These are phyloP conservation scores for Panicum hallii DNA, from an alignment of 202 grass and related monocot species.

Conservation along the genomic window DNA sequence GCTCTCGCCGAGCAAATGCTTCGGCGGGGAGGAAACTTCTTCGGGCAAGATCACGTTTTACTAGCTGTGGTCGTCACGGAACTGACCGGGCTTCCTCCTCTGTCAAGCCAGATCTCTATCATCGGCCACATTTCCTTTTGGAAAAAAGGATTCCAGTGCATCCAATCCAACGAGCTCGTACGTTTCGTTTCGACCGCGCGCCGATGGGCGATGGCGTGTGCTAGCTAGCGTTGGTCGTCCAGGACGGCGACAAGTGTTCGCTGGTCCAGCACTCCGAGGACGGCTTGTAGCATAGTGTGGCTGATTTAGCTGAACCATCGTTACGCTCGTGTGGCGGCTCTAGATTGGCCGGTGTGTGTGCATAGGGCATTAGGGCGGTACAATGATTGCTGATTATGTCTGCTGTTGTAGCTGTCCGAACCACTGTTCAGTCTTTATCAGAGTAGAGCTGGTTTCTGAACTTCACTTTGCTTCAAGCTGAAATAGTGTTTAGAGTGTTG, in stretches of 20 bases:
- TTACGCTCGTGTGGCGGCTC: background rate
- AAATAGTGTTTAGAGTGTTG: background rate
- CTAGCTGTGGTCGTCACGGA: background rate
- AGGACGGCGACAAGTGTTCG: background rate
- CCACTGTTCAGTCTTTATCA: background rate
- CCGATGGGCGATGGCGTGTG: too few species aligned
- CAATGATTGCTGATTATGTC: constrained; percentile 1
- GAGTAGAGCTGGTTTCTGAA: background rate
- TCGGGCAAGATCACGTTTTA: background rate
- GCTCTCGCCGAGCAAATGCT: background rate
- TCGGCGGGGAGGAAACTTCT: background rate
- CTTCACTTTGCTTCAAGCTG: background rate
- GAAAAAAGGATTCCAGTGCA: too few species aligned
- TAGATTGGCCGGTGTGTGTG: background rate
- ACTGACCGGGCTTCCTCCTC: background rate
- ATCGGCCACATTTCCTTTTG: background rate
- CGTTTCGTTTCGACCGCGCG: background rate
- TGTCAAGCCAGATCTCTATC: background rate
- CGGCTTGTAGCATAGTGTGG: background rate
- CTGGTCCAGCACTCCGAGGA: background rate
- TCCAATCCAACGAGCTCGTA: background rate
- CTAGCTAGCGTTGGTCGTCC: too few species aligned
- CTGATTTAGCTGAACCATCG: background rate
- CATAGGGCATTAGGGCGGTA: background rate
- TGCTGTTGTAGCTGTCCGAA: background rate